phyloP scores from a whole-genome alignment of 2,329 filamentous ascomycete species.

The Claviceps digitariae region DNA sequence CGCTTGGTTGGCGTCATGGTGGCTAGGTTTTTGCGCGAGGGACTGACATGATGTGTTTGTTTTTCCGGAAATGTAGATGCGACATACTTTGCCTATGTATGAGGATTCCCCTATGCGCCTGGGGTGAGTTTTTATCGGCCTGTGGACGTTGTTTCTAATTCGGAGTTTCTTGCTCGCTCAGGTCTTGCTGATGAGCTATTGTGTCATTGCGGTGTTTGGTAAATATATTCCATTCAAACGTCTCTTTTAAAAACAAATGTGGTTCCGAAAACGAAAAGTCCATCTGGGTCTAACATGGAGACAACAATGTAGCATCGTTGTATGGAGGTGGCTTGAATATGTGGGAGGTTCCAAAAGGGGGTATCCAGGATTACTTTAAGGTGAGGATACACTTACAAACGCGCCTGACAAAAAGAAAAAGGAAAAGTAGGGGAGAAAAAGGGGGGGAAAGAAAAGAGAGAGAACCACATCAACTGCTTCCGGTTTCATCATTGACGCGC shows the following conservation, averaged over 20 bases:
- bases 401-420: background rate
- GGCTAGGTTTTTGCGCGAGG: too few species aligned
- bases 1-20: too few species aligned
- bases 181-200: conserved; percentile 17
- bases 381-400: conserved; percentile 9
- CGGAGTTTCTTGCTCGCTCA: conserved; percentile 4
- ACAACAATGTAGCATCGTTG: conserved; percentile 8
- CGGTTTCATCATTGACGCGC: background rate
- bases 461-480: background rate
- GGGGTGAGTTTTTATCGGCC: too few species aligned
- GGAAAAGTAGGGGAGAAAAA: too few species aligned
- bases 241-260: background rate
- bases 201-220: conserved; percentile 13
- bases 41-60: background rate
- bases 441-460: too few species aligned
- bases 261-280: background rate
- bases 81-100: conserved; percentile 11
- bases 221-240: background rate
- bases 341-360: conserved; percentile 16
- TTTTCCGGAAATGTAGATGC: conserved; percentile 5
- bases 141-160: too few species aligned
- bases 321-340: conserved; percentile 24
- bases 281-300: background rate
- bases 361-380: conserved; percentile 22
- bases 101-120: background rate